Conservation (phyloP, 148 eudicot species). For the Rhododendron griersonianum region DNA sequence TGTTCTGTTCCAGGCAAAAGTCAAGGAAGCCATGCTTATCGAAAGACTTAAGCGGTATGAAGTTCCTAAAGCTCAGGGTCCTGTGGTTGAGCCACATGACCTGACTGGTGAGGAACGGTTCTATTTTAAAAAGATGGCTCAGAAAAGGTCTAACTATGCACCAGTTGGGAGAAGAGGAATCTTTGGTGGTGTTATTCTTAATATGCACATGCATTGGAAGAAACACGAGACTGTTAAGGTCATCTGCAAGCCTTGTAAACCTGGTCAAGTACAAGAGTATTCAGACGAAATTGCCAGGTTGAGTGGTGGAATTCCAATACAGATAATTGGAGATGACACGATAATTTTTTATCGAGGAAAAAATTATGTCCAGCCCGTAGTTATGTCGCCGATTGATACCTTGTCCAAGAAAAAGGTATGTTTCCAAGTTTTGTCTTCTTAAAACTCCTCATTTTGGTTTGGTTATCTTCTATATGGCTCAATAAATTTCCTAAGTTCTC, state of each 20-base stretch:
- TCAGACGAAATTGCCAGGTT: slow-evolving; percentile 78
- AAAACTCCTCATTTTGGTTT: background rate
- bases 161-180: slow-evolving; percentile 92
- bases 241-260: slow-evolving; percentile 91
- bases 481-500: background rate
- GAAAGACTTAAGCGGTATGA: slow-evolving; percentile 85
- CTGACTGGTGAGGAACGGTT: slow-evolving; percentile 84
- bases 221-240: slow-evolving; percentile 94
- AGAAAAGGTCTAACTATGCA: slow-evolving; percentile 85
- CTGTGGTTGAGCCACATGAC: slow-evolving; percentile 59
- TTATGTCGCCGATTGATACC: slow-evolving; percentile 92
- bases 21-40: slow-evolving; percentile 66
- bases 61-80: slow-evolving; percentile 74
- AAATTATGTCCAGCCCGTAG: slow-evolving; percentile 83
- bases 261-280: slow-evolving; percentile 79
- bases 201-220: slow-evolving; percentile 99
- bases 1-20: slow-evolving; percentile 55
- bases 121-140: slow-evolving; percentile 90
- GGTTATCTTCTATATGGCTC: background rate
- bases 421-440: background rate
- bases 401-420: slow-evolving; percentile 85
- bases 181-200: slow-evolving; percentile 93
- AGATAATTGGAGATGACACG: slow-evolving; percentile 75
- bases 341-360: slow-evolving; percentile 87
- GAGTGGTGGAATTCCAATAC: slow-evolving; percentile 89